Evolutionary conservation across 1,139 yeast genomes (phyloP), one percentile per base, ranked within the genome.

Genomic region (Lodderomyces parapsilosis): DNA sequence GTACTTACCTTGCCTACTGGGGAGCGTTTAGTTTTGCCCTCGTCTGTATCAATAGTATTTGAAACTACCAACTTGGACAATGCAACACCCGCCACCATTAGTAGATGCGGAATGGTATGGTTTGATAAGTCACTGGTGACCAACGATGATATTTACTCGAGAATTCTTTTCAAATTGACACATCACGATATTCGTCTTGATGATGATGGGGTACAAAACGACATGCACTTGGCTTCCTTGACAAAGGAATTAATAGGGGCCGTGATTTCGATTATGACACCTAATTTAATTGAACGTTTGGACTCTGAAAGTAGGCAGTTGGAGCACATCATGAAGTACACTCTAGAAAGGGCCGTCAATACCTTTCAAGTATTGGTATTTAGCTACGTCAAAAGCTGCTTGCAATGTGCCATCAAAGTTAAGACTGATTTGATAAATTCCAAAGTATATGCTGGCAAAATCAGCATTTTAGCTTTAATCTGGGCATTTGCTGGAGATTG

Each of bases 51-150:
- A 25, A 60, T 93, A 19, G 53, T 90, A 0, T 90, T 93, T 64
- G 99, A 93, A 57, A 89, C 86, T 4, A 87, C 84, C 42, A 71
- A 66, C 37, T 65, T 93, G 46, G 60, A 65, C 6, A 69, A 76
- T 53, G 86, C 96, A 0, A 93, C 98, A 0, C 89, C 89, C 0
- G 99, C 98, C 0, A 93, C 98, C 0, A 78, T 93, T 23, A 87
- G 94, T 62, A 77, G 99, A 61, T 91, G 98, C 69, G 96, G 96
- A 7, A 83, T 93, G 80, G 71, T 91, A 1, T 86, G 91, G 85
- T 70, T 88, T 52, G 83, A 81, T 6, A 40, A 47, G 6, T 49
- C 55, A 1, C 42, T 66, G 25, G 55, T 59, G 10, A 14, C 33
- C 19, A 17, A 9, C 19, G 7, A 30, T 7, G 19, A 30, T 15